phyloP scores from a whole-genome alignment of 176 grass and related monocot genomes.

The Triticum monococcum region DNA sequence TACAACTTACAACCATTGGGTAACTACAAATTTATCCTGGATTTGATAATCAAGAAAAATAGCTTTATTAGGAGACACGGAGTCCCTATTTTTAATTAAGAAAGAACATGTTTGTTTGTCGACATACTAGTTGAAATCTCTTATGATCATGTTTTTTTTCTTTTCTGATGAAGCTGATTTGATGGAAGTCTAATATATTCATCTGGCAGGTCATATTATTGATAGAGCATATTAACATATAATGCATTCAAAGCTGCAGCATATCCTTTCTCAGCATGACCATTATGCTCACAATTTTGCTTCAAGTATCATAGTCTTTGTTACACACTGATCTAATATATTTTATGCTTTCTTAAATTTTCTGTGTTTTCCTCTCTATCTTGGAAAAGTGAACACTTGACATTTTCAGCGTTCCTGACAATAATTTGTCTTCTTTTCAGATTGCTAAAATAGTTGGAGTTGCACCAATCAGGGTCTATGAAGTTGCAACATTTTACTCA shows the following conservation, averaged over 20 bases:
- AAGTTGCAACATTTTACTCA: conserved; percentile 99
- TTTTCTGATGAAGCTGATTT: not conserved
- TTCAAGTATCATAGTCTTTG: not conserved
- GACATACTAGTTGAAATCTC: not conserved
- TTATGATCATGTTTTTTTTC: not conserved
- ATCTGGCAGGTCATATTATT: not conserved
- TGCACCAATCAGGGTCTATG: conserved; percentile 91
- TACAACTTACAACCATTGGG: not conserved
- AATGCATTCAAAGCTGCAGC: not conserved
- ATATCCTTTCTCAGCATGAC: not conserved
- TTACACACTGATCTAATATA: not conserved
- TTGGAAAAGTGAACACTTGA: not conserved
- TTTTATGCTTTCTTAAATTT: not conserved
- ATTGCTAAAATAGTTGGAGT: conserved; percentile 87
- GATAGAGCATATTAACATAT: not conserved
- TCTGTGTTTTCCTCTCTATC: not conserved
- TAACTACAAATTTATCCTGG: not conserved
- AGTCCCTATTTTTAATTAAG: not conserved
- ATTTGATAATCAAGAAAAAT: not conserved
- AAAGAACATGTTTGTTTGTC: not conserved
- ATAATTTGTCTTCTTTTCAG: conserved; percentile 42
- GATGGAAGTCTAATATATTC: not conserved
- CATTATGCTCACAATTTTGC: not conserved
- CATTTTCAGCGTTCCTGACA: not conserved
- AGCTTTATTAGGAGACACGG: not conserved